Evolutionary conservation across 768 basidiomycete genomes (phyloP).

Genomic region (Hortiboletus flavorubellus): DNA sequence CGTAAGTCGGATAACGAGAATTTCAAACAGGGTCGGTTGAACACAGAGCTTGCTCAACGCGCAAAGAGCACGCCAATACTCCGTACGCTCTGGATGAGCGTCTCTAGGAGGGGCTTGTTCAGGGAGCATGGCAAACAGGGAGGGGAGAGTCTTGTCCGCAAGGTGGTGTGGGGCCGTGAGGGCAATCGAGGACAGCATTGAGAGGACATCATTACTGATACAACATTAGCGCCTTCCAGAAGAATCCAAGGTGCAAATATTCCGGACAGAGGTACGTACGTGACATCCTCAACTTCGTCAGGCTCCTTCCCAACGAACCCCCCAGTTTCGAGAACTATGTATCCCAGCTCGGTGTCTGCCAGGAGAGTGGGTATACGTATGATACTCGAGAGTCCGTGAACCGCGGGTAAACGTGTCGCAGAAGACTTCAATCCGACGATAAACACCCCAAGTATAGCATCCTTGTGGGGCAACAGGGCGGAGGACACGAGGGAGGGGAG

Average conservation of each 20-base stretch:
- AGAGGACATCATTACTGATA: conserved; percentile 54
- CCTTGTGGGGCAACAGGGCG: conserved; percentile 61
- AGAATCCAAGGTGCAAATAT: not conserved
- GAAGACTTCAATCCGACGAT: conserved; percentile 54
- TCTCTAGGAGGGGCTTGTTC: conserved; percentile 56
- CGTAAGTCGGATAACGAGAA: conserved; percentile 69
- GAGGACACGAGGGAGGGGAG: conserved; percentile 22
- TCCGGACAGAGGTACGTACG: conserved; percentile 28
- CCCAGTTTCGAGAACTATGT: conserved; percentile 72
- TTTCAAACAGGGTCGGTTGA: conserved; percentile 78
- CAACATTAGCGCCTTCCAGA: not conserved
- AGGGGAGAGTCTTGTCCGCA: conserved; percentile 71
- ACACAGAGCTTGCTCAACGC: conserved; percentile 71
- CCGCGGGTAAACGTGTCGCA: conserved; percentile 52
- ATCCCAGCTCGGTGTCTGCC: conserved; percentile 70
- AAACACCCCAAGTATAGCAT: conserved; percentile 66
- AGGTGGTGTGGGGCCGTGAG: conserved; percentile 59
- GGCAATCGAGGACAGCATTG: conserved; percentile 63
- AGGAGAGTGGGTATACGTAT: conserved; percentile 63
- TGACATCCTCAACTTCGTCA: conserved; percentile 54
- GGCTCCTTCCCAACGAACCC: conserved; percentile 53
- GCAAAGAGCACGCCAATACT: conserved; percentile 64
- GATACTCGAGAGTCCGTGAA: conserved; percentile 64
- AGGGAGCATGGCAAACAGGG: conserved; percentile 75
- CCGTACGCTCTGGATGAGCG: conserved; percentile 52